Conservation (phyloP, 441 rosid species). For the Omphalea diandra region DNA sequence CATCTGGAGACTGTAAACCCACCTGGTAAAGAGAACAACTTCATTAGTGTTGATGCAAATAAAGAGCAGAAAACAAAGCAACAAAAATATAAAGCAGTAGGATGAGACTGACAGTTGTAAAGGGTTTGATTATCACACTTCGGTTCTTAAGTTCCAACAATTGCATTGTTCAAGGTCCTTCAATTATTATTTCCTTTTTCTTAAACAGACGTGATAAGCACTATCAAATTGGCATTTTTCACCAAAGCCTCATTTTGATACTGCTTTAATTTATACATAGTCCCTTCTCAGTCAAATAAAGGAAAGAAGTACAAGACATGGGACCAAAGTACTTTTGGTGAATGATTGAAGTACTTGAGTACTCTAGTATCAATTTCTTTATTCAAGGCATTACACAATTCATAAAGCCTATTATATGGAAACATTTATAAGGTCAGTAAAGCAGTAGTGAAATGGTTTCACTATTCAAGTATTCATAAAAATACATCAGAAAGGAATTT, state of each 20-base stretch:
- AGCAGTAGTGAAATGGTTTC: too few species aligned
- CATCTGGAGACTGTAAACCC: slow-evolving; percentile 49
- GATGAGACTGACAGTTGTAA: not conserved
- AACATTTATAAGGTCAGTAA: not conserved
- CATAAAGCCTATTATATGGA: not conserved
- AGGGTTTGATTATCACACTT: not conserved
- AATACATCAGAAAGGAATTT: not conserved
- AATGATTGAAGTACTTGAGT: not conserved
- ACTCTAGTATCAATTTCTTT: not conserved
- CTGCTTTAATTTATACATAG: not conserved
- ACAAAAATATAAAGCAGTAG: not conserved
- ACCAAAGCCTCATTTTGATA: not conserved
- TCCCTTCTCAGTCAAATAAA: not conserved
- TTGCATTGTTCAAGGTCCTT: not conserved
- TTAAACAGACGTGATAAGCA: not conserved
- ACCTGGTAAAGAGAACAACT: slow-evolving; percentile 36
- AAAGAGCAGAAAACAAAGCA: slow-evolving; percentile 6
- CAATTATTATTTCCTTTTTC: not conserved
- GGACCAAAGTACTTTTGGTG: not conserved
- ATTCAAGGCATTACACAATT: not conserved
- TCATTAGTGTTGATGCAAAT: not conserved
- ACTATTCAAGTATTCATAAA: not conserved
- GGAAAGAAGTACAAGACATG: not conserved
- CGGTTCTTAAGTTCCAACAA: not conserved
- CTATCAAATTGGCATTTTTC: not conserved